Conservation (phyloP, 768 basidiomycete genomes). For the Butyriboletus loyo region DNA sequence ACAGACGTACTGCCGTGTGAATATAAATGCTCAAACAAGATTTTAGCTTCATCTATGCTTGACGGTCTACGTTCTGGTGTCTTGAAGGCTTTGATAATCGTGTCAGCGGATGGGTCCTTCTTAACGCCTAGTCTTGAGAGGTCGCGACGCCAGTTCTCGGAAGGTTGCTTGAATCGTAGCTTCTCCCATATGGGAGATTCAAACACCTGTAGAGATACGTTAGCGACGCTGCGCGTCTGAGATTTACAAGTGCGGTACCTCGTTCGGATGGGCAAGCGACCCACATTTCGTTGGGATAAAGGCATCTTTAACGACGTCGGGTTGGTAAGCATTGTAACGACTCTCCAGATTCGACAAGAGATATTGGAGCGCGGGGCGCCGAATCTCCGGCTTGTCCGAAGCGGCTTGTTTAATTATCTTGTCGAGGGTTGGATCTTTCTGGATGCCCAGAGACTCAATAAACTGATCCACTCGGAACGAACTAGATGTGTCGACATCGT, state of each 20-base stretch:
- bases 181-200: conserved; percentile 2
- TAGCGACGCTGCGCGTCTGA: neutral
- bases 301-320: neutral
- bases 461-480: neutral
- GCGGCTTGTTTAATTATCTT: conserved; percentile 8
- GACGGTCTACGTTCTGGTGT: neutral
- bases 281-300: conserved; percentile 13
- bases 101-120: conserved; percentile 1
- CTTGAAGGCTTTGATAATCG: neutral
- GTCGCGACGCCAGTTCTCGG: neutral
- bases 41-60: neutral
- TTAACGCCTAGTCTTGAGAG: conserved; percentile 11
- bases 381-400: neutral
- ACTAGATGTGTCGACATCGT: neutral
- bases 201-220: conserved; percentile 9
- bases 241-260: neutral
- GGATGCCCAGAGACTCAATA: conserved; percentile 4
- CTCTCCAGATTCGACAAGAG: conserved; percentile 9
- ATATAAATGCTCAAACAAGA: conserved; percentile 10
- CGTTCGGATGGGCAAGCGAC: conserved; percentile 3
- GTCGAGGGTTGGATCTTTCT: neutral
- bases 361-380: conserved; percentile 3
- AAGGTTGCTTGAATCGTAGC: conserved; percentile 7
- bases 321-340: conserved; percentile 10
- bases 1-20: conserved; percentile 4